Base-by-base conservation (phyloP, 805 yeast species). In the Spathaspora arborariae region DNA sequence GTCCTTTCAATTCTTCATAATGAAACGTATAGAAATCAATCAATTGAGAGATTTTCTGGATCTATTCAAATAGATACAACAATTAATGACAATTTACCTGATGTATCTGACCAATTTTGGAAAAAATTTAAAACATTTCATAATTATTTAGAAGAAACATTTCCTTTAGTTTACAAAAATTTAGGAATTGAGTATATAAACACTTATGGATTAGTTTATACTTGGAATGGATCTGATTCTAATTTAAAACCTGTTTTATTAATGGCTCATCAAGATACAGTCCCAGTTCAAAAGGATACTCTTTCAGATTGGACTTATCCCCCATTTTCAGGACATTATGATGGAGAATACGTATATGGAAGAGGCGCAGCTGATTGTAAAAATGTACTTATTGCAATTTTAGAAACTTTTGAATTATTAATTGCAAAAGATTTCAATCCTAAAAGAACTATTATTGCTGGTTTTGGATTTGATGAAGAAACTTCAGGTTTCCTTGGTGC, bases 381-480 rank as follows among this genome's bases (percentile, higher is more conserved):
- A 62, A 82, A 83, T 58, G 65, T 81, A 27, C 68, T 89, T 38
- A 70, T 84, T 53, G 86, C 82, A 2, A 75, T 84, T 44, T 62
- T 87, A 56, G 91, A 86, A 60, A 75, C 91, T 2, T 58, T 80
- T 20, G 88, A 84, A 55, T 62, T 84, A 27, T 65, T 85, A 34
- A 56, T 86, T 36, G 55, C 61, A 20, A 76, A 71, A 24, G 82
- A 74, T 2, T 85, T 72, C 65, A 45, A 57, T 26, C 88, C 90
- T 11, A 59, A 73, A 45, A 78, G 96, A 64, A 74, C 88, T 2
- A 59, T 86, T 11, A 50, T 88, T 5, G 55, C 83, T 2, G 81
- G 87, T 0, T 79, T 83, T 55, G 96, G 96, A 1, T 85, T 79
- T 53, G 96, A 88, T 58, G 96, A 88, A 65, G 96, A 88, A 60